Evolutionary conservation across 345 rosid genomes (phyloP).

Genomic region (Erysimum cheiranthoides): DNA sequence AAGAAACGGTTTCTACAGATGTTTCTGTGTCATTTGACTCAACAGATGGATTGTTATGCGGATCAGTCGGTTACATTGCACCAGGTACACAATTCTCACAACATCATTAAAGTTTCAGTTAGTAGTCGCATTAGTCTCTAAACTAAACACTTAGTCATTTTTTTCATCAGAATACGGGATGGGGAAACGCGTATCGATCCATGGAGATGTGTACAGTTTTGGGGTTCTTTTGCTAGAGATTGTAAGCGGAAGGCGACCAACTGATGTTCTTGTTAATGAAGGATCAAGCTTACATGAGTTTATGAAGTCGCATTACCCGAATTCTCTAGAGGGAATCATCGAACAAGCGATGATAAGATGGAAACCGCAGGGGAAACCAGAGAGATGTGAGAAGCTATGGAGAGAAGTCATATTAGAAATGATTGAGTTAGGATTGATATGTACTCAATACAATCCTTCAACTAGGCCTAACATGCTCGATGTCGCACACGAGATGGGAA

Average conservation of each 20-base stretch:
- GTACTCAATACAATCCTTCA: conserved; percentile 76
- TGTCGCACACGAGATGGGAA: conserved; percentile 74
- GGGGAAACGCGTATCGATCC: conserved; percentile 75
- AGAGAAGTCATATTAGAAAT: conserved; percentile 71
- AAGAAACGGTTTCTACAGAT: conserved; percentile 44
- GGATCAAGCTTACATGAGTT: conserved; percentile 81
- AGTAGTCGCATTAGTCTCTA: conserved; percentile 9
- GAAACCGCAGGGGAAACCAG: conserved; percentile 48
- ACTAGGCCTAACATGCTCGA: conserved; percentile 88
- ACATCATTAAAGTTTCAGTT: not conserved
- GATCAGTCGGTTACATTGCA: conserved; percentile 92
- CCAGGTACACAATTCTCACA: conserved; percentile 61
- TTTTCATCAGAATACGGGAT: conserved; percentile 73
- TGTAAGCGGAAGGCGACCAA: conserved; percentile 72
- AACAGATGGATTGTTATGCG: conserved; percentile 74
- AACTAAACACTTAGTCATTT: not conserved
- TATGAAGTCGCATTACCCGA: conserved; percentile 74
- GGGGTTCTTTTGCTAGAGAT: conserved; percentile 86
- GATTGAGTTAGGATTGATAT: conserved; percentile 80
- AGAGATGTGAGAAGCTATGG: conserved; percentile 49
- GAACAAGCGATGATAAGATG: conserved; percentile 60
- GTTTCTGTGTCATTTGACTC: conserved; percentile 71
- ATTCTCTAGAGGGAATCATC: conserved; percentile 63
- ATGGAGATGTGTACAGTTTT: conserved; percentile 90
- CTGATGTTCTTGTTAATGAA: conserved; percentile 59